phyloP scores from a whole-genome alignment of 2,329 filamentous ascomycete species.

The Pseudopyricularia cyperi region DNA sequence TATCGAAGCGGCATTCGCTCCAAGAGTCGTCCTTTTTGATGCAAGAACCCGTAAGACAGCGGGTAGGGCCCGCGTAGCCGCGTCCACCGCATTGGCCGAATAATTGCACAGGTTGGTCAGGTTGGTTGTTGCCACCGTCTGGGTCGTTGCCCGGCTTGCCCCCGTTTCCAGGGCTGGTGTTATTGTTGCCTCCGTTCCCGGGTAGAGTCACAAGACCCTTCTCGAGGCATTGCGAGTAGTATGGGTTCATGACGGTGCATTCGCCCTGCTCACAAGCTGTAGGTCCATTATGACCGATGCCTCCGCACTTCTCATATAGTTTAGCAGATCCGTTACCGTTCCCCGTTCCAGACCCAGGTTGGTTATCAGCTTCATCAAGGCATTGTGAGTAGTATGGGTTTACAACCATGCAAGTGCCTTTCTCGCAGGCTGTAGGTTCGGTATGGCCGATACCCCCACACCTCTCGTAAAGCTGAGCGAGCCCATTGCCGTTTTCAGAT shows the following conservation, averaged over 20 bases:
- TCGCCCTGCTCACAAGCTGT: neutral
- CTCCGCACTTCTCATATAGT: neutral
- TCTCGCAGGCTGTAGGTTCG: neutral
- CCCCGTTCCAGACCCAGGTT: neutral
- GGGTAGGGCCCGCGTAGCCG: neutral
- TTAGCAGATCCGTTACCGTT: neutral
- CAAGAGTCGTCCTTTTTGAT: neutral
- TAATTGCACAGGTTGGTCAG: neutral
- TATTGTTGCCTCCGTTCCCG: neutral
- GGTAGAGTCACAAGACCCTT: neutral
- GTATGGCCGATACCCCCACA: neutral
- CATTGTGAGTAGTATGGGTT: neutral
- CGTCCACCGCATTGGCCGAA: neutral
- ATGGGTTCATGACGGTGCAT: neutral
- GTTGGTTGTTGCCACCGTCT: neutral
- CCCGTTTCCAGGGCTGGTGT: neutral
- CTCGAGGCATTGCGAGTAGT: neutral
- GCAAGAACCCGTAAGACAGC: neutral
- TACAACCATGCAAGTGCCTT: neutral
- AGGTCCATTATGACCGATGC: neutral
- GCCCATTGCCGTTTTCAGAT: neutral
- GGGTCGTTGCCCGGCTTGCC: neutral
- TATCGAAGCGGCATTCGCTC: neutral
- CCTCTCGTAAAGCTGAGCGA: neutral
- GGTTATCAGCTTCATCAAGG: neutral